Evolutionary conservation across 2,329 filamentous ascomycete genomes (phyloP), one percentile per base, ranked within the genome.

Genomic region (Endothia cerciana): DNA sequence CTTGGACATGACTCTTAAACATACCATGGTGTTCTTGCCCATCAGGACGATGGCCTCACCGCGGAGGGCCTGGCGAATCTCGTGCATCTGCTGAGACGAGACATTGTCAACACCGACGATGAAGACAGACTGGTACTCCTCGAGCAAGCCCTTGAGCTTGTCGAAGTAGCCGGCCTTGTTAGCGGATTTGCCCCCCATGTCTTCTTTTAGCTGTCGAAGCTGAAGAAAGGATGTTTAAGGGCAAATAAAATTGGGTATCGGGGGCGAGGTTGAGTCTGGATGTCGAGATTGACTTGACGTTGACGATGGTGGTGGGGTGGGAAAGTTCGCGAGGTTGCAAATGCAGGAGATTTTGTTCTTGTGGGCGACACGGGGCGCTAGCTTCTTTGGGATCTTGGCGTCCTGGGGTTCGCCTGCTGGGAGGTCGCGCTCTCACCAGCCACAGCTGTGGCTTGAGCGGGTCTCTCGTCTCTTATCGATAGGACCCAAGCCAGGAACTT

Each of bases 71-170:
- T 90, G 85, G 82, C 95, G 92, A 83, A 99, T 98, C 89, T 99
- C 95, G 92, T 99, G 95, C 96, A 99, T 99, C 90, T 99, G 96
- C 90, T 99, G 95, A 75, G 95, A 99, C 83, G 91, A 93, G 89
- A 99, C 95, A 99, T 98, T 99, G 93, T 98, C 92, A 80, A 94
- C 91, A 79, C 89, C 79, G 82, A 97, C 94, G 82, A 99, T 94
- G 92, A 99, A 98, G 86, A 98, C 91, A 79, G 91, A 94, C 82
- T 89, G 89, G 91, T 96, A 98, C 82, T 93, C 90, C 87, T 98
- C 92, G 82, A 99, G 91, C 82, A 98, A 89, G 83, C 82, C 82
- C 91, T 97, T 97, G 82, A 99, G 93, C 93, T 98, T 98, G 83
- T 97, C 94, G 88, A 99, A 99, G 90, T 99, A 97, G 77, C 81